phyloP scores from a whole-genome alignment of 2,329 filamentous ascomycete genomes.

The Fusarium albidum region DNA sequence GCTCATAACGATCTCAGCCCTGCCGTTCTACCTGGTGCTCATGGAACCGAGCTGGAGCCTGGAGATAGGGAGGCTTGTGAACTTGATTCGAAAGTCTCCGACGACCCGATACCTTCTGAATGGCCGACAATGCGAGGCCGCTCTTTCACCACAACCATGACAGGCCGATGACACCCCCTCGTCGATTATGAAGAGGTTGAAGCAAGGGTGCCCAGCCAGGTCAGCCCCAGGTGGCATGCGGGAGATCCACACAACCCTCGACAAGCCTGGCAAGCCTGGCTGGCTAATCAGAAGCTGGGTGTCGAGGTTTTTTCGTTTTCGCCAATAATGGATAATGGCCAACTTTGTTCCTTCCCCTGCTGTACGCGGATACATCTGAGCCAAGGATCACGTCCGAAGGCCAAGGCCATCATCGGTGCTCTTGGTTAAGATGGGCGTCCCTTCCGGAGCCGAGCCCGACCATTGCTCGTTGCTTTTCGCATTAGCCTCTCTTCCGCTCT shows the following conservation, averaged over 20 bases:
- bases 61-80: not conserved
- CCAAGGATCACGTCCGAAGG: constrained; percentile 16
- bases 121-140: too few species aligned
- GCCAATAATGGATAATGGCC: too few species aligned
- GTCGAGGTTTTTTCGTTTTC: constrained; percentile 11
- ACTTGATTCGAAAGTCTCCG: not conserved
- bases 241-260: constrained; percentile 23
- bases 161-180: constrained; percentile 2
- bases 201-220: constrained; percentile 9
- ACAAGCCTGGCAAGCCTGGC: not conserved
- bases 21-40: not conserved
- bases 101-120: not conserved
- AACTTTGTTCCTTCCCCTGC: not conserved
- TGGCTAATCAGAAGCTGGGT: constrained; percentile 20
- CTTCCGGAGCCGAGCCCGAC: not conserved
- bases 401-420: not conserved
- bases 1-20: not conserved
- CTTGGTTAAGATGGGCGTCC: constrained; percentile 13
- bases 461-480: not conserved
- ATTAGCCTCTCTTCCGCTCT: not conserved
- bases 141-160: not conserved
- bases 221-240: not conserved
- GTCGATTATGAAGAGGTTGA: not conserved
- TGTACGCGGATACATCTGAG: constrained; percentile 22
- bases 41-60: not conserved